Percentiles rank a stretch among this genome's conserved stretches.
These are phyloP conservation scores for Mortierella sp. DNA, from an alignment of 371 early-diverging fungal genomes.

Conservation along the genomic window DNA sequence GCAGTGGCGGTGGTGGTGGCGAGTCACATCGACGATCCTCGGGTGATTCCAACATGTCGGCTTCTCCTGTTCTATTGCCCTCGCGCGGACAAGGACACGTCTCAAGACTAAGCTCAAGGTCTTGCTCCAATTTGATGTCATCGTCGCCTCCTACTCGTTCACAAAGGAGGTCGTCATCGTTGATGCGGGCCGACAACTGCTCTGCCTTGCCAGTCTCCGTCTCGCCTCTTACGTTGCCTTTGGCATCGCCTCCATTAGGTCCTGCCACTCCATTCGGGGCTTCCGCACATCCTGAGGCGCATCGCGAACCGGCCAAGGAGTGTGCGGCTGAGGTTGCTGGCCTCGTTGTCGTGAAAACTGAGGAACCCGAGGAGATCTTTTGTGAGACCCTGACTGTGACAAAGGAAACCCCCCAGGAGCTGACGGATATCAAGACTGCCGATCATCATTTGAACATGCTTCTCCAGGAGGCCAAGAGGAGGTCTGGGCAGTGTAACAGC, in stretches of 20 bases:
- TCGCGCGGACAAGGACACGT: not conserved
- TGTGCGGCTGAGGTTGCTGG: not conserved
- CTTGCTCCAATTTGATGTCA: conserved; percentile 29
- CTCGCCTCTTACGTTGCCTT: not conserved
- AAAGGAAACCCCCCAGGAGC: not conserved
- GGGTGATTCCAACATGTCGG: conserved; percentile 29
- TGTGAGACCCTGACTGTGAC: not conserved
- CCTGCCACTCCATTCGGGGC: not conserved
- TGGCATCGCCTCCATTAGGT: not conserved
- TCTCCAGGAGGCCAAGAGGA: conserved; percentile 40
- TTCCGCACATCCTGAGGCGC: not conserved
- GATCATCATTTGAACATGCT: conserved; percentile 43
- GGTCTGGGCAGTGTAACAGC: conserved; percentile 16
- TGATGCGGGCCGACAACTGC: conserved; percentile 30
- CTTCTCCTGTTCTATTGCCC: conserved; percentile 16
- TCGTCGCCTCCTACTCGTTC: conserved; percentile 6
- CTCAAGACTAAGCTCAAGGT: conserved; percentile 15
- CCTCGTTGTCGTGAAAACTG: not conserved
- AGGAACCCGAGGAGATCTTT: conserved; percentile 14
- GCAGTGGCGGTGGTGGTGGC: not conserved
- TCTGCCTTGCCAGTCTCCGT: conserved; percentile 18
- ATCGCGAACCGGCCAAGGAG: not conserved
- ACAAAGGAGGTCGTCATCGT: not conserved
- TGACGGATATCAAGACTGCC: conserved; percentile 30
- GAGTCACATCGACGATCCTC: conserved; percentile 25